A percentile compares a stretch with the other conserved stretches of the same genome.
Conservation (phyloP, 768 basidiomycete species). For the Boletus vinaceobasis region DNA sequence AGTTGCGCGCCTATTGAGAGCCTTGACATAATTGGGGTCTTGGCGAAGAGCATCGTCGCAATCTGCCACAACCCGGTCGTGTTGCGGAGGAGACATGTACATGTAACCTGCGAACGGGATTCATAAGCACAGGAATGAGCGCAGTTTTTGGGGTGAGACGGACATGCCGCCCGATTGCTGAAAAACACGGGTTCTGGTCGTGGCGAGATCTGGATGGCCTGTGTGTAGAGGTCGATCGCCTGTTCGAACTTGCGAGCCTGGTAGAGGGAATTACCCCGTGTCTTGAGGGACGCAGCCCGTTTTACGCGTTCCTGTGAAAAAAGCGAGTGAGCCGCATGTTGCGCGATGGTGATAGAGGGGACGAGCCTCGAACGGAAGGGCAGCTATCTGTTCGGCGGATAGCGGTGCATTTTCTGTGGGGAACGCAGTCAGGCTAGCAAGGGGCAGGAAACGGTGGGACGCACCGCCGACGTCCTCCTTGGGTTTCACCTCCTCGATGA, state of each 20-base stretch:
- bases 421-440: slow-evolving; percentile 7
- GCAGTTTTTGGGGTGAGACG: slow-evolving; percentile 19
- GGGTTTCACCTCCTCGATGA: slow-evolving; percentile 73
- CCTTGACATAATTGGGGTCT: slow-evolving; percentile 84
- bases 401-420: slow-evolving; percentile 40
- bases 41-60: slow-evolving; percentile 85
- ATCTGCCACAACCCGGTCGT: slow-evolving; percentile 80
- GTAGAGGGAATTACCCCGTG: slow-evolving; percentile 71
- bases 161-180: slow-evolving; percentile 96
- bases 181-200: slow-evolving; percentile 90
- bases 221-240: slow-evolving; percentile 67
- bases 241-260: slow-evolving; percentile 53
- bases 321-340: slow-evolving; percentile 10
- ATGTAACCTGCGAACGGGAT: slow-evolving; percentile 63
- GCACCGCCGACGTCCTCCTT: slow-evolving; percentile 35
- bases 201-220: slow-evolving; percentile 70
- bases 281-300: slow-evolving; percentile 62
- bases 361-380: slow-evolving; percentile 56
- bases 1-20: slow-evolving; percentile 82
- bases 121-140: not conserved
- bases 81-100: slow-evolving; percentile 82
- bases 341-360: not conserved
- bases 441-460: slow-evolving; percentile 6
- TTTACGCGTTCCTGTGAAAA: slow-evolving; percentile 56
- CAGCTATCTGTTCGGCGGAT: slow-evolving; percentile 53